Evolutionary conservation across 768 basidiomycete genomes (phyloP).

Genomic region (Russula dissimulans): DNA sequence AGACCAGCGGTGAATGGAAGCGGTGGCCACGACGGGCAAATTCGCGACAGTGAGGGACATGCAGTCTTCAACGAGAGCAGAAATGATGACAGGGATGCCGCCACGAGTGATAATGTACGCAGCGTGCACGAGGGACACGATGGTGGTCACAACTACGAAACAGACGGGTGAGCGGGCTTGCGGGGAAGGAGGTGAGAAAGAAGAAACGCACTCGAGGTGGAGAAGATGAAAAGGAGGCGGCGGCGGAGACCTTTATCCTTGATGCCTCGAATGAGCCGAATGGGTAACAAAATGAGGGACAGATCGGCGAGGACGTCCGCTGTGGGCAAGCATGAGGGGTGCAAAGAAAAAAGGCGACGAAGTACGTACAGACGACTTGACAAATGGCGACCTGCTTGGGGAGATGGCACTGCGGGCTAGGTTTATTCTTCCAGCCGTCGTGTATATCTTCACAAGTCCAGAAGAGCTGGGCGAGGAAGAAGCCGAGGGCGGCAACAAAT

Average conservation of each 20-base stretch:
- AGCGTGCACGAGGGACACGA: constrained; percentile 27
- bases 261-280: constrained; percentile 37
- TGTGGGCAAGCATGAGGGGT: constrained; percentile 11
- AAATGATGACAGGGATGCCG: constrained; percentile 25
- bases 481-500: constrained; percentile 28
- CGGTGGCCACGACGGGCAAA: constrained; percentile 17
- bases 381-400: constrained; percentile 39
- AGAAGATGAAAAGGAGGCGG: constrained; percentile 42
- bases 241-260: constrained; percentile 31
- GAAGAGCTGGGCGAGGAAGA: constrained; percentile 38
- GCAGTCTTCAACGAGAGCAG: constrained; percentile 26
- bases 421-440: constrained; percentile 31
- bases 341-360: not conserved
- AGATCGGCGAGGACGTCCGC: constrained; percentile 41
- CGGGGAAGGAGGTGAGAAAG: not conserved
- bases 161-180: not conserved
- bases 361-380: constrained; percentile 42
- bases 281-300: constrained; percentile 37
- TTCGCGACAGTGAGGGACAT: constrained; percentile 14
- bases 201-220: constrained; percentile 35
- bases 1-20: constrained; percentile 1
- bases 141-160: constrained; percentile 21
- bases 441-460: constrained; percentile 35
- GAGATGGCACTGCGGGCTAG: constrained; percentile 35
- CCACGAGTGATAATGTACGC: constrained; percentile 23